Percentiles rank a stretch among this genome's conserved stretches.
phyloP scores from a whole-genome alignment of 2,329 filamentous ascomycete genomes.

The Fusarium sp. region DNA sequence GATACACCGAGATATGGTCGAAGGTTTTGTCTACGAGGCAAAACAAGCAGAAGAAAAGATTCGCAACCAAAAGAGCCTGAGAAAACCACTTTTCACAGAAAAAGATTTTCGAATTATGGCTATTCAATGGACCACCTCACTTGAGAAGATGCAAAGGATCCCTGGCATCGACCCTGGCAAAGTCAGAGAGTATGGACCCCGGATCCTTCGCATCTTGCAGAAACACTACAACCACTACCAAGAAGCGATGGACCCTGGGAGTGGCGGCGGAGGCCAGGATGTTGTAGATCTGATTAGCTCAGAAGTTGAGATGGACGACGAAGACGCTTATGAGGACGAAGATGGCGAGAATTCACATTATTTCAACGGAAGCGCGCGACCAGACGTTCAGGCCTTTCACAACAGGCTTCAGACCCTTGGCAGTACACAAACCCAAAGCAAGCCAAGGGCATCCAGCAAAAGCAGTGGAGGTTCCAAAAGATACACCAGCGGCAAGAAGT shows the following conservation, averaged over 20 bases:
- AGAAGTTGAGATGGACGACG: constrained; percentile 54
- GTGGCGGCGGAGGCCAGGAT: constrained; percentile 50
- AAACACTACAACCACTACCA: constrained; percentile 61
- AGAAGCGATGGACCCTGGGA: constrained; percentile 60
- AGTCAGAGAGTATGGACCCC: constrained; percentile 70
- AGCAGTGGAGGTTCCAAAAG: constrained; percentile 48
- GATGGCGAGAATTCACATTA: constrained; percentile 61
- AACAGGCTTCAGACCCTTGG: constrained; percentile 49
- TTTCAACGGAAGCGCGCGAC: constrained; percentile 52
- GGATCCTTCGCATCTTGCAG: constrained; percentile 70
- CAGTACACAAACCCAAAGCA: constrained; percentile 46
- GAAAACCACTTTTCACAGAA: constrained; percentile 74
- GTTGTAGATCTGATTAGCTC: constrained; percentile 69
- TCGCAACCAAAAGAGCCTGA: constrained; percentile 68
- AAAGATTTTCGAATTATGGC: constrained; percentile 79
- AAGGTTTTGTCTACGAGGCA: constrained; percentile 73
- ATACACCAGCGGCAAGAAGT: constrained; percentile 49
- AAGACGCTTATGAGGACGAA: constrained; percentile 53
- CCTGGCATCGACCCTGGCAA: constrained; percentile 72
- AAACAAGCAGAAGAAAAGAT: constrained; percentile 70
- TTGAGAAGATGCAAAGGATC: constrained; percentile 73
- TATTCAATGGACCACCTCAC: constrained; percentile 72
- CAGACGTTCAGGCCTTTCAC: constrained; percentile 54
- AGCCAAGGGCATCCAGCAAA: constrained; percentile 44
- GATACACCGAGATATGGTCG: constrained; percentile 72